Conservation (phyloP, 2,329 filamentous ascomycete species). For the Escovopsis sp. region DNA sequence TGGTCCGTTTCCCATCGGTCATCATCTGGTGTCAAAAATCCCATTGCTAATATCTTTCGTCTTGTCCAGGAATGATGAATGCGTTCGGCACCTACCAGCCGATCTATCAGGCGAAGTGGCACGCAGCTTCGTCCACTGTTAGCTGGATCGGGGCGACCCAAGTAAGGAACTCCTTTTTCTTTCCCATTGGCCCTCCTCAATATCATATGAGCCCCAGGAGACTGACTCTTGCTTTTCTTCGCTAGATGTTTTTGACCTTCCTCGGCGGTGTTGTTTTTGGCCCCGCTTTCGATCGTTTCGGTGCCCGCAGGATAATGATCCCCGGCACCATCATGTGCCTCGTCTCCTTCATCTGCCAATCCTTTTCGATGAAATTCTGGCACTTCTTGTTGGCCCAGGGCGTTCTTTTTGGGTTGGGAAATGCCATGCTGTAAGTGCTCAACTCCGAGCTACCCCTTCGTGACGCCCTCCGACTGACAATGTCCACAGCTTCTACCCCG, state of each 20-base stretch:
- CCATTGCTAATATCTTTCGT: neutral
- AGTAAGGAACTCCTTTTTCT: conserved; percentile 5
- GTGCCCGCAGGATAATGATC: conserved; percentile 19
- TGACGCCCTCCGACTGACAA: neutral
- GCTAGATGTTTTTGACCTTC: conserved; percentile 23
- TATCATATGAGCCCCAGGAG: too few relatives aligned
- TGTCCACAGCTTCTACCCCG: conserved; percentile 16
- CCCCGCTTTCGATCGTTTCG: conserved; percentile 23
- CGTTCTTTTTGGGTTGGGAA: conserved; percentile 24
- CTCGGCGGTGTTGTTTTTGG: conserved; percentile 23
- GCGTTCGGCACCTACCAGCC: conserved; percentile 41
- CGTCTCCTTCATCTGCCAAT: conserved; percentile 21
- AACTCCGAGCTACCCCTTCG: neutral
- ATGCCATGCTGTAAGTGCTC: conserved; percentile 18
- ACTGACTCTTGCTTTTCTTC: conserved; percentile 3
- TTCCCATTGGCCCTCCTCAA: neutral
- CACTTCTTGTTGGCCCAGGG: conserved; percentile 26
- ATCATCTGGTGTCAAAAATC: neutral
- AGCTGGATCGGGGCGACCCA: conserved; percentile 26
- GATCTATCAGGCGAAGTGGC: conserved; percentile 26
- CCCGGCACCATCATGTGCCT: conserved; percentile 20
- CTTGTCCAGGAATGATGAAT: conserved; percentile 13
- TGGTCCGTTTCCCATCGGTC: conserved; percentile 8
- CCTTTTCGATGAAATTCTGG: conserved; percentile 18
- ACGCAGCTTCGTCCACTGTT: conserved; percentile 15